Percentiles rank a stretch among this genome's conserved stretches.
These are phyloP conservation scores for Theileria parva DNA, from an alignment of 169 alveolate species.

Conservation along the genomic window DNA sequence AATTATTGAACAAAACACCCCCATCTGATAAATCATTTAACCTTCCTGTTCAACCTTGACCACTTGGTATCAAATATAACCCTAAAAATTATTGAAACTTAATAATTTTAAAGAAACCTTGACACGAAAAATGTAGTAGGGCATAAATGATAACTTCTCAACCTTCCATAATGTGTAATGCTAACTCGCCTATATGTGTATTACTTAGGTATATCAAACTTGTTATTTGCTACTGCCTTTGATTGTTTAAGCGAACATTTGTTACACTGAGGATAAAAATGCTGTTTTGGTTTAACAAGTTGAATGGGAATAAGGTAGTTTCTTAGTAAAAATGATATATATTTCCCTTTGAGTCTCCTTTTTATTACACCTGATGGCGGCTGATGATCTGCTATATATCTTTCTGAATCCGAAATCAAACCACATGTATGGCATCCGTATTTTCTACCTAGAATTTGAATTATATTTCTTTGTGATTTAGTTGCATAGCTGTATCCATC, in stretches of 20 bases:
- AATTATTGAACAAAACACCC: conserved; percentile 1
- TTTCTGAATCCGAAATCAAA: conserved; percentile 19
- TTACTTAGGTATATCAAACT: not conserved
- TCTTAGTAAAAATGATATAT: conserved; percentile 53
- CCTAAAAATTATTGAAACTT: conserved; percentile 7
- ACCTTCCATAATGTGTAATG: conserved; percentile 57
- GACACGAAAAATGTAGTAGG: conserved; percentile 50
- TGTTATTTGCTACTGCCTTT: conserved; percentile 31
- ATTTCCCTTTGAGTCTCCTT: conserved; percentile 19
- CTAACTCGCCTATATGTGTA: conserved; percentile 25
- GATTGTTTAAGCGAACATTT: conserved; percentile 68
- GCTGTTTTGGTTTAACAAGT: conserved; percentile 65
- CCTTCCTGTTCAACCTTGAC: conserved; percentile 17
- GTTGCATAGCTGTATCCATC: conserved; percentile 61
- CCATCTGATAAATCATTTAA: conserved; percentile 6
- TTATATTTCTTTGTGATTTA: conserved; percentile 26
- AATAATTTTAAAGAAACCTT: conserved; percentile 16
- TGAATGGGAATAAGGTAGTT: conserved; percentile 42
- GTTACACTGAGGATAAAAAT: conserved; percentile 75
- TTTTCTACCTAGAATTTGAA: conserved; percentile 55
- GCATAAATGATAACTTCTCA: conserved; percentile 56
- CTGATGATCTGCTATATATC: conserved; percentile 79
- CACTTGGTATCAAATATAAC: conserved; percentile 52
- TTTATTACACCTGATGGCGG: conserved; percentile 75
- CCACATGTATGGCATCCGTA: conserved; percentile 82